A percentile compares a stretch with the other conserved stretches of the same genome.
Conservation (phyloP, 2,329 filamentous ascomycete species). For the Cladosporium phlei region DNA sequence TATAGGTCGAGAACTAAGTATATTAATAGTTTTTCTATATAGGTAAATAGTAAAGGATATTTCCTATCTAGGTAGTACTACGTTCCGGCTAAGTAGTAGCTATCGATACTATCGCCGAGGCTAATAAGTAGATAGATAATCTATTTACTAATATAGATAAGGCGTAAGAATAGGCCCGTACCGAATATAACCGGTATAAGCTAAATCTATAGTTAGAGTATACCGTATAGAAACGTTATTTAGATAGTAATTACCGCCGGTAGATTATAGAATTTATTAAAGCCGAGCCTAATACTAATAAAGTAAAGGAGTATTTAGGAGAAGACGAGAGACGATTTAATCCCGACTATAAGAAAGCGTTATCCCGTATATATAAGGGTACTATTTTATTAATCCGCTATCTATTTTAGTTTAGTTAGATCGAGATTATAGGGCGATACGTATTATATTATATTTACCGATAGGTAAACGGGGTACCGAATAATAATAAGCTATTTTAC, state of each 20-base stretch:
- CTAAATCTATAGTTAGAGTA: slow-evolving; percentile 9
- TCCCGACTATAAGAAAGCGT: background rate
- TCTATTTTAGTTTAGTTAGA: background rate
- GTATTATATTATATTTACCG: slow-evolving; percentile 3
- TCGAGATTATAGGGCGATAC: slow-evolving; percentile 1
- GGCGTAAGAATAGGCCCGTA: slow-evolving; percentile 1
- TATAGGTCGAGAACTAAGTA: slow-evolving; percentile 7
- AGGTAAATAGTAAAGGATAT: slow-evolving; percentile 2
- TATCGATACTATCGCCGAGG: background rate
- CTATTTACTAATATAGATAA: slow-evolving; percentile 4
- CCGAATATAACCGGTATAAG: slow-evolving; percentile 4
- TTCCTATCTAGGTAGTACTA: slow-evolving; percentile 4
- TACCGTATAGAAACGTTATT: slow-evolving; percentile 6
- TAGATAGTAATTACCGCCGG: background rate
- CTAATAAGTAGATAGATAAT: slow-evolving; percentile 7
- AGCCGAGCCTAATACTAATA: slow-evolving; percentile 2
- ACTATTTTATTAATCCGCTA: slow-evolving; percentile 3
- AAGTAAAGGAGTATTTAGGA: background rate
- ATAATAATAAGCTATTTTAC: slow-evolving; percentile 6
- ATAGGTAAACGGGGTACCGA: slow-evolving; percentile 1
- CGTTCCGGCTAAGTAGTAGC: background rate
- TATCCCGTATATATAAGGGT: background rate
- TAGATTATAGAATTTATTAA: slow-evolving; percentile 5
- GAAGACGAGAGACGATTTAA: background rate
- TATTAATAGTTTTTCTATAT: slow-evolving; percentile 1